These are phyloP conservation scores for Hypsizygus ulmarius DNA, from an alignment of 1,284 basidiomycete species.

Conservation along the genomic window DNA sequence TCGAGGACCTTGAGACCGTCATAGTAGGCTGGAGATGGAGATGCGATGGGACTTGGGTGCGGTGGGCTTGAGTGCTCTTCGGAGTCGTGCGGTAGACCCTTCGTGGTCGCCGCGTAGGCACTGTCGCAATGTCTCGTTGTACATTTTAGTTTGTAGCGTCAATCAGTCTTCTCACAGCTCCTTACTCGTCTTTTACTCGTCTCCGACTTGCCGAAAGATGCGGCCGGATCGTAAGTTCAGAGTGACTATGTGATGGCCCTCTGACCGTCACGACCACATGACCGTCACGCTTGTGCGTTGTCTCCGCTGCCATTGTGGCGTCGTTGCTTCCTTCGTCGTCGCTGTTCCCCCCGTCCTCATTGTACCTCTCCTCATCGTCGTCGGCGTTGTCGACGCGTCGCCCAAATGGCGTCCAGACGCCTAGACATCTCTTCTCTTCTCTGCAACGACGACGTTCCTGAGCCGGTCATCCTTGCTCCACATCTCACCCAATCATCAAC, in stretches of 20 bases:
- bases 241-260: conserved; percentile 6
- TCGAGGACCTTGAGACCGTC: conserved; percentile 88
- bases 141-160: conserved; percentile 47
- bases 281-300: conserved; percentile 10
- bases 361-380: conserved; percentile 5
- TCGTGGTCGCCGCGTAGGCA: conserved; percentile 64
- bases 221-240: no score
- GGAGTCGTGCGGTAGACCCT: conserved; percentile 43
- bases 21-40: conserved; percentile 69
- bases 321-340: conserved; percentile 5
- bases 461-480: conserved; percentile 37
- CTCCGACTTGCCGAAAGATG: no score
- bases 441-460: conserved; percentile 46
- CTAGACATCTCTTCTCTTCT: conserved; percentile 73
- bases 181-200: conserved; percentile 1
- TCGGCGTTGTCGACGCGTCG: conserved; percentile 16
- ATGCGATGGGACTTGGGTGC: conserved; percentile 83
- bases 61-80: conserved; percentile 49
- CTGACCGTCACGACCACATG: neutral
- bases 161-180: conserved; percentile 1
- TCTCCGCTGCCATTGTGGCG: conserved; percentile 6
- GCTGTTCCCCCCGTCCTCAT: conserved; percentile 16
- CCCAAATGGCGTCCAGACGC: conserved; percentile 58
- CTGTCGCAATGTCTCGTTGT: conserved; percentile 86
- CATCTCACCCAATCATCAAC: conserved; percentile 28